Evolutionary conservation across 768 basidiomycete species (phyloP).

Genomic region (Leccinum subtestaceum): DNA sequence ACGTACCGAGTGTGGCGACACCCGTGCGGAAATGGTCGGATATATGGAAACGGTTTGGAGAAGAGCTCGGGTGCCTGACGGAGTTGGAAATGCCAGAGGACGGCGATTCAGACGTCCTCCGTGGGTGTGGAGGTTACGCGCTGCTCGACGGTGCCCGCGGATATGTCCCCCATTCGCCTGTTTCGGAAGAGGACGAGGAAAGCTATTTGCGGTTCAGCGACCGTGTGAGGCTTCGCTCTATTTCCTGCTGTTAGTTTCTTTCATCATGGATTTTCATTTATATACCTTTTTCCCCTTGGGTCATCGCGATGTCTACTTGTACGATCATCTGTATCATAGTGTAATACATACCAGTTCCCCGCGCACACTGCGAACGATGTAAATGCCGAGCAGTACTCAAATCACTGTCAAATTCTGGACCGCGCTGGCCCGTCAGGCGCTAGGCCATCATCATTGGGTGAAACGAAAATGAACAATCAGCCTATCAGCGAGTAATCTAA

Average conservation of each 20-base stretch:
- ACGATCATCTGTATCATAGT: not conserved
- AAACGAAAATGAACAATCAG: not conserved
- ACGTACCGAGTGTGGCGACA: constrained; percentile 13
- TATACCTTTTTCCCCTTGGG: not conserved
- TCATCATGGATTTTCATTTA: not conserved
- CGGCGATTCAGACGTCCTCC: not conserved
- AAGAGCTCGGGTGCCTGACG: constrained; percentile 22
- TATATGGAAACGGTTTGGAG: constrained; percentile 25
- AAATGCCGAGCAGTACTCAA: not conserved
- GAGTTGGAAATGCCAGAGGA: constrained; percentile 16
- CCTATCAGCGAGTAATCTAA: not conserved
- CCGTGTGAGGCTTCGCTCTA: constrained; percentile 12
- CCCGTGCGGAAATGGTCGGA: constrained; percentile 26
- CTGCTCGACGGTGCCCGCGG: constrained; percentile 22
- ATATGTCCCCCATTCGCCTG: constrained; percentile 19
- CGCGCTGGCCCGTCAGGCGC: not conserved
- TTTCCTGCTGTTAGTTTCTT: not conserved
- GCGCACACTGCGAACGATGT: not conserved
- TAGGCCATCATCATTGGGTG: not conserved
- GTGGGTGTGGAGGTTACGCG: constrained; percentile 20
- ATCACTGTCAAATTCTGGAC: not conserved
- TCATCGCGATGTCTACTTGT: not conserved
- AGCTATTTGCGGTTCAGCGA: constrained; percentile 8
- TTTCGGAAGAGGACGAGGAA: constrained; percentile 15
- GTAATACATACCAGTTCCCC: not conserved